A percentile compares a stretch with the other conserved stretches of the same genome.
Conservation (phyloP, 1,139 yeast species). For the Blastobotrys elegans region DNA sequence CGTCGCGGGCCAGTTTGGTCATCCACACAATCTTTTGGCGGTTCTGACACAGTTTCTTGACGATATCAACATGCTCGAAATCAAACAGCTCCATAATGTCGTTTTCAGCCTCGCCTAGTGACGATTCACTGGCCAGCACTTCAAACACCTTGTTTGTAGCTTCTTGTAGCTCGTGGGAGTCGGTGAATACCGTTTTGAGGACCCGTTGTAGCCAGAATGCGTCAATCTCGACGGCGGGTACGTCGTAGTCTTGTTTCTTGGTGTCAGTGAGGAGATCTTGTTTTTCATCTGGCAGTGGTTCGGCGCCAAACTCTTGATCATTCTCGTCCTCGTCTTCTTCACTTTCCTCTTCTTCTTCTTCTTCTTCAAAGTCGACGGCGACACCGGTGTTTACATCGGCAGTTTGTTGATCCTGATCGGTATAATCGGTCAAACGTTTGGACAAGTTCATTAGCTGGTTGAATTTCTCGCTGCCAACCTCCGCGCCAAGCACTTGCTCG, state of each 20-base stretch:
- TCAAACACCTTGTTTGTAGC: constrained; percentile 32
- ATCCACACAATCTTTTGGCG: constrained; percentile 54
- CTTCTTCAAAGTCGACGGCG: constrained; percentile 40
- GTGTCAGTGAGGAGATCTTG: constrained; percentile 20
- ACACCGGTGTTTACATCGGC: constrained; percentile 45
- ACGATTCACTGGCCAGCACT: constrained; percentile 35
- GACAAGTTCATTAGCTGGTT: constrained; percentile 50
- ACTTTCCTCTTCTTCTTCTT: constrained; percentile 33
- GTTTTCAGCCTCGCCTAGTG: constrained; percentile 46
- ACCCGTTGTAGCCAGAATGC: constrained; percentile 48
- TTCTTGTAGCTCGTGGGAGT: constrained; percentile 36
- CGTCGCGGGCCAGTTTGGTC: constrained; percentile 40
- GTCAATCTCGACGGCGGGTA: constrained; percentile 41
- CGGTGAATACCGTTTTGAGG: constrained; percentile 37
- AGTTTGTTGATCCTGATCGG: constrained; percentile 32
- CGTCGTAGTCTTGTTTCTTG: constrained; percentile 27
- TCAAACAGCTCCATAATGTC: constrained; percentile 49
- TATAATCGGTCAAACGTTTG: constrained; percentile 54
- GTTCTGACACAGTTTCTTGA: constrained; percentile 48
- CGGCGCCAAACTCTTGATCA: constrained; percentile 32
- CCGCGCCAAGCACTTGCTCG: constrained; percentile 45
- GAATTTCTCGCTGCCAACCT: constrained; percentile 45
- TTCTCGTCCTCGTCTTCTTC: constrained; percentile 30
- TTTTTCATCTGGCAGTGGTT: constrained; percentile 25
- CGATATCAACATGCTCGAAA: constrained; percentile 47